Base-by-base conservation (phyloP, 345 rosid species). In the Tarenaya hassleriana region DNA sequence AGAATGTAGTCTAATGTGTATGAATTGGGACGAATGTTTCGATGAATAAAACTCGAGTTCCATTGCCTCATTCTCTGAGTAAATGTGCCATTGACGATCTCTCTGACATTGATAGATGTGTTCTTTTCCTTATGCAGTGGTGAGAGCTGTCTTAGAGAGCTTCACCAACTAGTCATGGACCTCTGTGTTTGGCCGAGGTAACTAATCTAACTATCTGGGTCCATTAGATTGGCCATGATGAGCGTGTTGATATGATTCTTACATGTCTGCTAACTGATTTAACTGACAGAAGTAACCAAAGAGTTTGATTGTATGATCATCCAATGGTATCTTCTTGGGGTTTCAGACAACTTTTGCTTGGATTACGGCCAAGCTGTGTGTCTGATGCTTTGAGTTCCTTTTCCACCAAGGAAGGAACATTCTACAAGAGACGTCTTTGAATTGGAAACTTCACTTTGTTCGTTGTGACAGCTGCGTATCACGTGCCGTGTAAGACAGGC, bases 141-240 rank as follows among this genome's bases (percentile, higher is more conserved):
- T 70, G 77, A 78, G 73, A 71, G 64, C 58, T 60, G 40, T 63
- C 67, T 35, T 29, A 42, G 18, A 62, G 73, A 78, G 75, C 71
- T 67, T 72, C 63, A 50, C 74, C 63, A 66, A 41, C 56, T 72
- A 50, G 60, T 66, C 50, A 53, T 65, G 64, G 82, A 71, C 81
- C 88, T 88, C 78, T 78, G 39, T 71, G 67, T 65, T n/a, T 68
- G 63, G 81, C 75, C 63, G 84, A 82, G 91, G 86, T 84, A 88
- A 84, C 74, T 77, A 52, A 82, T 75, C 85, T 77, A 81, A 81
- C 81, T 57, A n/a, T n/a, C n/a, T 57, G 73, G 45, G 51, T 52
- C 41, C 43, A 60, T 49, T 70, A 27, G 46, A 42, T 20, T 29
- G 38, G 34, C 43, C 29, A 5, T 24, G n/a, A n/a, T n/a, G 29